Conservation (phyloP, 306 rosid genomes). For the Arachis stenosperma region DNA sequence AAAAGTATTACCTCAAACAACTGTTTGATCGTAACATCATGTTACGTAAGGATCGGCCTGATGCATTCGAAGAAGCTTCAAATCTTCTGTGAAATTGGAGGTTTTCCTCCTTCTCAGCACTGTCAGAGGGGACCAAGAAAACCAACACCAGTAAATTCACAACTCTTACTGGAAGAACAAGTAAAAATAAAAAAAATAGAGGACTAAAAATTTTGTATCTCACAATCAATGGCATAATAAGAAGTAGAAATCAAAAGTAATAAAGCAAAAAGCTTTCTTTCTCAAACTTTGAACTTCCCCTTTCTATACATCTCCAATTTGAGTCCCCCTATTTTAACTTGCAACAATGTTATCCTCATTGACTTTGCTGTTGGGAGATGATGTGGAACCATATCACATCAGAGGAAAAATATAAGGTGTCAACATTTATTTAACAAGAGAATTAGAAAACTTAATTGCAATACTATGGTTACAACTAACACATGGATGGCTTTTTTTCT, state of each 20-base stretch:
- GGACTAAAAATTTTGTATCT: conserved; percentile 16
- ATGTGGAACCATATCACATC: conserved; percentile 7
- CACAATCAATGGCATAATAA: conserved; percentile 39
- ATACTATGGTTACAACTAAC: conserved; percentile 6
- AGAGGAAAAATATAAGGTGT: neutral
- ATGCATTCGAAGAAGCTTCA: conserved; percentile 67
- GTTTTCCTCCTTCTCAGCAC: conserved; percentile 81
- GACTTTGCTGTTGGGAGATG: conserved; percentile 29
- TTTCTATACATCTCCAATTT: conserved; percentile 8
- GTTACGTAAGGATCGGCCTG: conserved; percentile 73
- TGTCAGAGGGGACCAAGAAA: conserved; percentile 44
- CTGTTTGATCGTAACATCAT: conserved; percentile 75
- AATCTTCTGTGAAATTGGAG: conserved; percentile 68
- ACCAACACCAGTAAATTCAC: conserved; percentile 38
- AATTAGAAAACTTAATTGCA: conserved; percentile 14
- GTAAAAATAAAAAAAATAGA: conserved; percentile 19
- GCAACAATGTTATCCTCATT: conserved; percentile 20
- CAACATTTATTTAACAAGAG: conserved; percentile 22
- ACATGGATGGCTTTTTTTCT: neutral
- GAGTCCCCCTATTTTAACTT: conserved; percentile 1
- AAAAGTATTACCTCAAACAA: conserved; percentile 60
- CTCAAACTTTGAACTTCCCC: neutral
- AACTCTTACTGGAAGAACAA: conserved; percentile 27
- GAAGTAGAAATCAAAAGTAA: conserved; percentile 29
- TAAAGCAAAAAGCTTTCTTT: neutral